Evolutionary conservation across 208 protist genomes (phyloP).

Genomic region (Crithidia fasciculata): DNA sequence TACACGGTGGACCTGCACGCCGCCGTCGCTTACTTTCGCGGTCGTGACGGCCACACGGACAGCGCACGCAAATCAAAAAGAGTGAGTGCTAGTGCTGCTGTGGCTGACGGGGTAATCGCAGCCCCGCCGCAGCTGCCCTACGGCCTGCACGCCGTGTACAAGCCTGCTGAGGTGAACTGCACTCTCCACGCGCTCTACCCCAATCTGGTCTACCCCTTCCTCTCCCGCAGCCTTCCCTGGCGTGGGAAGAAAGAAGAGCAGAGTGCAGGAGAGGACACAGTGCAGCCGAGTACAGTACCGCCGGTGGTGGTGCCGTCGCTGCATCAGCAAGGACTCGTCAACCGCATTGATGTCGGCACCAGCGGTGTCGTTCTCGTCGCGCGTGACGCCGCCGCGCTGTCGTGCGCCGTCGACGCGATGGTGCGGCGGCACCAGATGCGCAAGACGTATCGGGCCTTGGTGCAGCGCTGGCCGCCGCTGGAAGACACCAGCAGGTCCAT

Average conservation of each 20-base stretch:
- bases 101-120: conserved; percentile 2
- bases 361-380: conserved; percentile 73
- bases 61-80: background rate
- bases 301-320: conserved; percentile 31
- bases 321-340: conserved; percentile 81
- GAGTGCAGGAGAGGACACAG: no score
- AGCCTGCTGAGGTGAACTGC: conserved; percentile 63
- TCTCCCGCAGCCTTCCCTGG: conserved; percentile 49
- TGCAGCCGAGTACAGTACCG: no score
- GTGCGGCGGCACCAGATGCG: conserved; percentile 40
- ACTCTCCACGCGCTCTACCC: conserved; percentile 66
- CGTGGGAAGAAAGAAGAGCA: background rate
- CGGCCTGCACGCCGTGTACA: conserved; percentile 66
- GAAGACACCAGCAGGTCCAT: background rate
- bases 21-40: conserved; percentile 11
- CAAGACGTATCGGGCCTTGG: conserved; percentile 71
- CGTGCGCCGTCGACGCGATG: conserved; percentile 39
- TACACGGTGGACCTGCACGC: conserved; percentile 43
- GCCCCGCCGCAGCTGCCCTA: conserved; percentile 44
- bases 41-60: background rate
- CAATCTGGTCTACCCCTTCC: conserved; percentile 50
- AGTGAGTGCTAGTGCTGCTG: background rate
- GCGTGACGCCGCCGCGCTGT: conserved; percentile 33
- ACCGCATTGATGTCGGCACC: conserved; percentile 85
- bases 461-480: conserved; percentile 50